Evolutionary conservation across 805 yeast species (phyloP).

Genomic region (Scheffersomyces stipitis): DNA sequence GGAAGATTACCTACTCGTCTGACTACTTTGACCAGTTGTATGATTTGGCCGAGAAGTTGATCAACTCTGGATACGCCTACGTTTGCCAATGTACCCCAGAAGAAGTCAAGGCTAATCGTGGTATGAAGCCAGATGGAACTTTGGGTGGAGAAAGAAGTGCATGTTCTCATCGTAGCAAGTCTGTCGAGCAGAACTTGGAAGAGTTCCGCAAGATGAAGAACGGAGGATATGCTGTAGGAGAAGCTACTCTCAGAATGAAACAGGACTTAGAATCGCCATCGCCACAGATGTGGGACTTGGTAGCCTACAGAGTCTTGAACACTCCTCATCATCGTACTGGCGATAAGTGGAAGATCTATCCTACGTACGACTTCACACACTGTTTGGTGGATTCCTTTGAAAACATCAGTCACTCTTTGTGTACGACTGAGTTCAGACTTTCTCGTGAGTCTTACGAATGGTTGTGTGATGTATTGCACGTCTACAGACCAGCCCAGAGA

Average conservation of each 20-base stretch:
- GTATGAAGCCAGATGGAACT: slow-evolving; percentile 86
- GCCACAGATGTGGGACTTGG: slow-evolving; percentile 99
- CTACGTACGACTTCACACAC: slow-evolving; percentile 98
- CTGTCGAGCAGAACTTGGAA: slow-evolving; percentile 69
- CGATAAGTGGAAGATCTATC: slow-evolving; percentile 94
- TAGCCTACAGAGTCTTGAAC: slow-evolving; percentile 91
- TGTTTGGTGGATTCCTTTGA: slow-evolving; percentile 98
- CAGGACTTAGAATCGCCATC: slow-evolving; percentile 87
- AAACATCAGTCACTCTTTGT: slow-evolving; percentile 91
- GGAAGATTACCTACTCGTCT: slow-evolving; percentile 92
- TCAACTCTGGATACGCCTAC: slow-evolving; percentile 71
- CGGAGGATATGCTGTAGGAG: slow-evolving; percentile 85
- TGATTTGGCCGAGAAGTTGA: slow-evolving; percentile 81
- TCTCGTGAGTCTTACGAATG: slow-evolving; percentile 97
- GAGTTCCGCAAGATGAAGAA: slow-evolving; percentile 92
- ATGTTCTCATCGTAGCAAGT: slow-evolving; percentile 70
- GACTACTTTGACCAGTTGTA: slow-evolving; percentile 92
- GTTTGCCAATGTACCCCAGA: slow-evolving; percentile 94
- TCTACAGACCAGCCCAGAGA: slow-evolving; percentile 97
- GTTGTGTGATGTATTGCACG: slow-evolving; percentile 94
- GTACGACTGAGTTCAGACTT: slow-evolving; percentile 92
- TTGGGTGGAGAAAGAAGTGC: slow-evolving; percentile 91
- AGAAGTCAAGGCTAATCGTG: slow-evolving; percentile 86
- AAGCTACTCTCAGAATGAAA: slow-evolving; percentile 95
- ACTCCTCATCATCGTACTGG: slow-evolving; percentile 97